phyloP scores from a whole-genome alignment of 805 yeast genomes.

The Jamesozyma rosinii region DNA sequence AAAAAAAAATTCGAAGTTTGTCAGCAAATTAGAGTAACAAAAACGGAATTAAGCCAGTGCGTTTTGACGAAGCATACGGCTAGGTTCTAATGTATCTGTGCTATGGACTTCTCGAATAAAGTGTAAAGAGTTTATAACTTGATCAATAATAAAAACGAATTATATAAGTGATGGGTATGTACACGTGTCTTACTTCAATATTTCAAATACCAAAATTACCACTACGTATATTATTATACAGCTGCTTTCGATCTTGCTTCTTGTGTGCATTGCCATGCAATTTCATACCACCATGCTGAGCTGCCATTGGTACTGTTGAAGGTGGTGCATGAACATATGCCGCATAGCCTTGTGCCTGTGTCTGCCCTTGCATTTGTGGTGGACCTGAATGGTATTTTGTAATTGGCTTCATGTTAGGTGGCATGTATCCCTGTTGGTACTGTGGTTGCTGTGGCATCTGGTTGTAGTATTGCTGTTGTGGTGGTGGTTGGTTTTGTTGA shows the following conservation, averaged over 20 bases:
- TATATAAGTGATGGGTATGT: not conserved
- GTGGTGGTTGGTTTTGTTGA: conserved; percentile 4
- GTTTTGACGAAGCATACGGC: too few species aligned
- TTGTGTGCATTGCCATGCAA: conserved; percentile 36
- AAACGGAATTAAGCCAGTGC: too few species aligned
- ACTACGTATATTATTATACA: conserved; percentile 55
- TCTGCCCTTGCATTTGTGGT: not conserved
- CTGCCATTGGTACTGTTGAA: conserved; percentile 5
- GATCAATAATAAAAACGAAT: not conserved
- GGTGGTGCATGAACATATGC: conserved; percentile 8
- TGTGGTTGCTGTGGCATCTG: conserved; percentile 1
- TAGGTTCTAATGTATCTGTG: too few species aligned
- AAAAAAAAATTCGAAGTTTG: too few species aligned
- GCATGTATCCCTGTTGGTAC: not conserved
- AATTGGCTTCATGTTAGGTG: conserved; percentile 1
- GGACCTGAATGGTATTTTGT: not conserved
- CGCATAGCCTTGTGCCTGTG: conserved; percentile 3
- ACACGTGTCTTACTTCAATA: not conserved
- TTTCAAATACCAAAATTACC: conserved; percentile 59
- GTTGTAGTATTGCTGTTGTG: conserved; percentile 5
- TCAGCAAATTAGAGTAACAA: too few species aligned
- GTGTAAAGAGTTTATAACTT: too few species aligned
- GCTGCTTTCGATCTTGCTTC: conserved; percentile 42
- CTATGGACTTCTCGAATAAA: too few species aligned
- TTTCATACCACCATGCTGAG: conserved; percentile 31